A percentile compares a stretch with the other conserved stretches of the same genome.
Conservation (phyloP, 2,329 filamentous ascomycete genomes). For the Apiospora aurea region DNA sequence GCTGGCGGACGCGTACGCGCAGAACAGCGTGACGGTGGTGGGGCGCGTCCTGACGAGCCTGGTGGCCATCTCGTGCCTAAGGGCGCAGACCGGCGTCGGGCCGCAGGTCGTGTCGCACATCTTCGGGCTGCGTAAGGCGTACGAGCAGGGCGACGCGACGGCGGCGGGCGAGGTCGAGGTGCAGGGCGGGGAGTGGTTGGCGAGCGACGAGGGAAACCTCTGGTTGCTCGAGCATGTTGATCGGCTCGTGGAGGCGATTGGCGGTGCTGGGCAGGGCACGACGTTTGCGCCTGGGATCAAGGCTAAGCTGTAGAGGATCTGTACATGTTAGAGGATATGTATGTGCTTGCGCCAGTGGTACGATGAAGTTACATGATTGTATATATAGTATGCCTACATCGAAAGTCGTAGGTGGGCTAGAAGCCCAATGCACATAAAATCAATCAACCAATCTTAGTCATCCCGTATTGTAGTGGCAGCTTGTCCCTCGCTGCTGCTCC, state of each 20-base stretch:
- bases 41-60: conserved; percentile 77
- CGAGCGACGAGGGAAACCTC: conserved; percentile 67
- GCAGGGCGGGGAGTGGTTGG: conserved; percentile 65
- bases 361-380: background rate
- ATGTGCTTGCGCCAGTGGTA: background rate
- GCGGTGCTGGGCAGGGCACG: conserved; percentile 50
- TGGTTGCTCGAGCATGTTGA: conserved; percentile 71
- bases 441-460: background rate
- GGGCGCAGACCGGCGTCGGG: conserved; percentile 81
- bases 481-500: background rate
- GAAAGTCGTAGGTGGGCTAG: background rate
- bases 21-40: conserved; percentile 52
- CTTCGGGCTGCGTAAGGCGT: conserved; percentile 79
- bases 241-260: conserved; percentile 57
- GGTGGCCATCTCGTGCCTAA: conserved; percentile 75
- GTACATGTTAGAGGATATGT: too few species aligned
- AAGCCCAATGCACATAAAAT: background rate
- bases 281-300: conserved; percentile 62
- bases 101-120: conserved; percentile 84
- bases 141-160: conserved; percentile 67
- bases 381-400: background rate
- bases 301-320: conserved; percentile 47
- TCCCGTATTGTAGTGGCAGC: background rate
- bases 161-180: conserved; percentile 54
- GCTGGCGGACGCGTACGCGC: background rate